A percentile compares a stretch with the other conserved stretches of the same genome.
phyloP scores from a whole-genome alignment of 176 grass and related monocot genomes.

The Ensete glaucum region DNA sequence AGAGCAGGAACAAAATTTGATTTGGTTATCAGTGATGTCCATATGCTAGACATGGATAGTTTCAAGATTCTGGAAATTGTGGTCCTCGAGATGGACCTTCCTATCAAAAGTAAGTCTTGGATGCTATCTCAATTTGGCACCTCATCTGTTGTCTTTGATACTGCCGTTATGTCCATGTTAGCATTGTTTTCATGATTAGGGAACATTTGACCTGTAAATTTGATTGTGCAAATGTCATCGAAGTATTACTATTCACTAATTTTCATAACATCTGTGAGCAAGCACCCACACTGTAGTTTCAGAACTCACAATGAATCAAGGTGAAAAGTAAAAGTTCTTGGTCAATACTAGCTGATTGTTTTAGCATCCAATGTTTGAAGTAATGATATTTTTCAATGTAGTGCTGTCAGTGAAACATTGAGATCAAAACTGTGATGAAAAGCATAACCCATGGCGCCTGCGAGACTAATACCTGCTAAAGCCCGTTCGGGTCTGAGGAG shows the following conservation, averaged over 20 bases:
- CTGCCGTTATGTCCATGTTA: background rate
- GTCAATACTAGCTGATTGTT: background rate
- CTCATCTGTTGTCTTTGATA: background rate
- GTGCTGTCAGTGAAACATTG: slow-evolving; percentile 91
- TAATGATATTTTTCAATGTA: slow-evolving; percentile 29
- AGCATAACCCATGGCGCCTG: slow-evolving; percentile 96
- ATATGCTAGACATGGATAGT: slow-evolving; percentile 95
- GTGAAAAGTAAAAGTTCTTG: background rate
- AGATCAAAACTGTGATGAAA: slow-evolving; percentile 96
- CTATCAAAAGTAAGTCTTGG: slow-evolving; percentile 73
- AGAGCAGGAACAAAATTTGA: slow-evolving; percentile 83
- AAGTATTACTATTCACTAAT: too few relatives aligned
- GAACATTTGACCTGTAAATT: background rate
- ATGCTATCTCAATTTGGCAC: slow-evolving; percentile 9
- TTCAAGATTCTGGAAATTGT: slow-evolving; percentile 96
- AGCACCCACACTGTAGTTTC: background rate
- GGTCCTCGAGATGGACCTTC: slow-evolving; percentile 93
- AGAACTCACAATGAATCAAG: background rate
- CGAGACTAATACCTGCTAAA: slow-evolving; percentile 70
- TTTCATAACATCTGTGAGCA: background rate
- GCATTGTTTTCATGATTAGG: background rate
- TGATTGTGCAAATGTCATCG: background rate
- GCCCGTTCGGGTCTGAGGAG: slow-evolving; percentile 85
- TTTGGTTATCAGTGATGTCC: slow-evolving; percentile 96
- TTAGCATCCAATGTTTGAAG: background rate